A percentile compares a stretch with the other conserved stretches of the same genome.
These are phyloP conservation scores for Cucumis sativus DNA, from an alignment of 306 rosid species.

Conservation along the genomic window DNA sequence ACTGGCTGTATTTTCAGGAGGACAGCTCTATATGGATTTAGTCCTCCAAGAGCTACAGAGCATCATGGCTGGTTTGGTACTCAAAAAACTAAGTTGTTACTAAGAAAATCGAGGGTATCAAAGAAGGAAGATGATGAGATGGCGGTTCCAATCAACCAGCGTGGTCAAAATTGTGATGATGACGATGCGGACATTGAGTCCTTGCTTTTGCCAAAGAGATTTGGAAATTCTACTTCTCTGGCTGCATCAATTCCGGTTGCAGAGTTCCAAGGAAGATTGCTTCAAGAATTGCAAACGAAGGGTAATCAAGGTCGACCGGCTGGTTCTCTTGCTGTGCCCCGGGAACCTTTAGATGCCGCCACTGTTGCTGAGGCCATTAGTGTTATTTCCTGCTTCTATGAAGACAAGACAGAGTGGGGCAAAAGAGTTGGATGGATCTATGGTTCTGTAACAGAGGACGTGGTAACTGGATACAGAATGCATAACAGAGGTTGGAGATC, in stretches of 20 bases:
- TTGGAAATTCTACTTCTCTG: conserved; percentile 60
- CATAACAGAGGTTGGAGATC: conserved; percentile 93
- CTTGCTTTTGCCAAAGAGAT: conserved; percentile 61
- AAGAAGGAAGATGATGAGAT: conserved; percentile 57
- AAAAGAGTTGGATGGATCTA: conserved; percentile 84
- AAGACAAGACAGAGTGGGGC: conserved; percentile 88
- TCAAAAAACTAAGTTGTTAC: conserved; percentile 42
- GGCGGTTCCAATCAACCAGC: conserved; percentile 28
- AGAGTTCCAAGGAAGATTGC: conserved; percentile 71
- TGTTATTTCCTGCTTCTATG: conserved; percentile 73
- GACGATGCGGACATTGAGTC: conserved; percentile 80
- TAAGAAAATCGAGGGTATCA: conserved; percentile 36
- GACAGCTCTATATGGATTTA: conserved; percentile 77
- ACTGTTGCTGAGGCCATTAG: conserved; percentile 80
- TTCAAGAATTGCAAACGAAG: conserved; percentile 48
- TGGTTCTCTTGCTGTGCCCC: conserved; percentile 71
- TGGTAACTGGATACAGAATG: conserved; percentile 81
- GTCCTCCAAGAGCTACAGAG: conserved; percentile 80
- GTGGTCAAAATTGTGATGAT: conserved; percentile 25
- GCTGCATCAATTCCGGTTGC: conserved; percentile 75
- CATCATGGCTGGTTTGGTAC: conserved; percentile 71
- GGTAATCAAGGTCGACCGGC: conserved; percentile 64
- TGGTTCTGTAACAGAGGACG: conserved; percentile 91
- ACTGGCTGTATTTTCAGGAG: conserved; percentile 80
- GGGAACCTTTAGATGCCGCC: conserved; percentile 74